Base-by-base conservation (phyloP, 768 basidiomycete species). In the Panellus pusillus region DNA sequence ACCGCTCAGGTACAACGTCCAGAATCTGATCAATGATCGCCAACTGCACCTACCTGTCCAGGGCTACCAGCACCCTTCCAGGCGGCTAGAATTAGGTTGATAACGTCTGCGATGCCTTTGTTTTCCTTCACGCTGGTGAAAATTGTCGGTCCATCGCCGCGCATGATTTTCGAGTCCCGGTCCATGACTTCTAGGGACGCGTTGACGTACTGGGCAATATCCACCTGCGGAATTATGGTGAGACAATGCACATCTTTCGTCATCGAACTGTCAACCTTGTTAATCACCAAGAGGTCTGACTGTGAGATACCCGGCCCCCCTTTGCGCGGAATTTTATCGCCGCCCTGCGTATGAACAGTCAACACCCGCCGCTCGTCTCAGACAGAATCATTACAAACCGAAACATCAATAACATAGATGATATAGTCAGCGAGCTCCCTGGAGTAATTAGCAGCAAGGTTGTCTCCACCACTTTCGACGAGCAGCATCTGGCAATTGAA, bases 271-370 rank as follows among this genome's bases (percentile, higher is more conserved):
- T 24, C 47, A 32, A 87, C 95, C 80, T 99, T 99, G 77, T 98
- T 98, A 62, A 98, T 84, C 20, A 99, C 84, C 49, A 99, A 74
- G 11, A 99, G 75, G 72, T 98, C 97, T 1, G 93, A 96, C 65
- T 94, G 90, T 1, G 93, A 94, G 61, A 99, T 98, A 9, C 96
- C 97, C 1, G 96, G 97, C 1, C 96, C 97, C 5, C 97, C 96
- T 74, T 99, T 99, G 19, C 96, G 79, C 18, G 97, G 97, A 58
- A 99, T 95, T 72, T 99, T 99, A 73, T 99, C 96, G 1, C 96
- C 96, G 9, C 97, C 96, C 89, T 91, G 58, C 28, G 50, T 42
- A 61, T 35, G 29, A 29, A 46, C 14, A 24, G 15, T 50, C 31
- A 46, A 31, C 15, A 42, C 41, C 38, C 17, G 15, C 37, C 19